Evolutionary conservation across 1,139 yeast species (phyloP).

Genomic region (Zhuliangozyma parablackwelliae): DNA sequence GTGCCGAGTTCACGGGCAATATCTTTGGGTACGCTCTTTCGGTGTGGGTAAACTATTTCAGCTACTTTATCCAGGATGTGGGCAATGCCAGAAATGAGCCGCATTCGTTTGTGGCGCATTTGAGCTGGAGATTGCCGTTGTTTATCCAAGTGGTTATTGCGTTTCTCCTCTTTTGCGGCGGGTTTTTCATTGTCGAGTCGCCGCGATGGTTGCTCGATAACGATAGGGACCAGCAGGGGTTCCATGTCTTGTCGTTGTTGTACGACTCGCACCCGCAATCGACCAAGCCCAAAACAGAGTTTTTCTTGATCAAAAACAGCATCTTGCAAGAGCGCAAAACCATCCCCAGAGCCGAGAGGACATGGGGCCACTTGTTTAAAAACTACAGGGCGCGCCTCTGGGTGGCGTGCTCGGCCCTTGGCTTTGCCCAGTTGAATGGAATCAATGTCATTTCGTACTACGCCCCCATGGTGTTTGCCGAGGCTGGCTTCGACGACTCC

Average conservation of each 20-base stretch:
- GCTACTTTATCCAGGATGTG: constrained; percentile 43
- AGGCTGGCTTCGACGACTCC: constrained; percentile 49
- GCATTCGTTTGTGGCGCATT: constrained; percentile 35
- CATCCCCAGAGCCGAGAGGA: constrained; percentile 39
- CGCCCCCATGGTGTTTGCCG: constrained; percentile 51
- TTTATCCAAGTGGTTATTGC: constrained; percentile 48
- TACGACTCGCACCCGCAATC: constrained; percentile 57
- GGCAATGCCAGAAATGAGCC: constrained; percentile 39
- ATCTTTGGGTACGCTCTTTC: constrained; percentile 49
- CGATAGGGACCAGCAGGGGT: constrained; percentile 49
- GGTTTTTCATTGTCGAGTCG: constrained; percentile 51
- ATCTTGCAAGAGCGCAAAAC: constrained; percentile 48
- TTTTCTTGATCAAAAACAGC: constrained; percentile 75
- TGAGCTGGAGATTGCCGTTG: constrained; percentile 52
- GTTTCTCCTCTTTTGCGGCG: constrained; percentile 42
- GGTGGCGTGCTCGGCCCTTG: constrained; percentile 48
- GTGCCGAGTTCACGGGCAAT: constrained; percentile 54
- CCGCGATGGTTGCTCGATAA: constrained; percentile 53
- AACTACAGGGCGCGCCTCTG: constrained; percentile 36
- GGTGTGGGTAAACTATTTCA: constrained; percentile 53
- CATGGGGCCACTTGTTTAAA: constrained; percentile 42
- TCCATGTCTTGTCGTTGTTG: constrained; percentile 75
- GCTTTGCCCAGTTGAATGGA: constrained; percentile 55
- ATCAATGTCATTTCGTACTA: constrained; percentile 53
- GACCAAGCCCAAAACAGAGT: constrained; percentile 47